phyloP scores from a whole-genome alignment of 1,139 yeast species.

The Yamadazyma membranifaciens region DNA sequence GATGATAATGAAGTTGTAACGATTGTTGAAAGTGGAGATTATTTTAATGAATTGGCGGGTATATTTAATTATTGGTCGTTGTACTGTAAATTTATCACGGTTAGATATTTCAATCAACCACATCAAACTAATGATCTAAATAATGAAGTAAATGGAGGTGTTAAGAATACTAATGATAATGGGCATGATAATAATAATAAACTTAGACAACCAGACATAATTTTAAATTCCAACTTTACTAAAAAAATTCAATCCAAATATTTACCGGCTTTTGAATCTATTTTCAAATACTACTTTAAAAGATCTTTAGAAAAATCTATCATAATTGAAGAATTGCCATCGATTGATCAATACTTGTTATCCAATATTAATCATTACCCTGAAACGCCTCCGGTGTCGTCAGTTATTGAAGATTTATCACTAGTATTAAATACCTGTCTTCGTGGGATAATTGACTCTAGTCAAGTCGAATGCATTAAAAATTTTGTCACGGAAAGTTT shows the following conservation, averaged over 20 bases:
- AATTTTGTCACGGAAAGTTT: conserved; percentile 40
- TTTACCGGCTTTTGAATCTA: conserved; percentile 60
- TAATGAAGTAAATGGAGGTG: background rate
- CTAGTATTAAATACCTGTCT: conserved; percentile 69
- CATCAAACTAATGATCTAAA: conserved; percentile 3
- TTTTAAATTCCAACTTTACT: conserved; percentile 60
- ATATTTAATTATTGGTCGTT: conserved; percentile 86
- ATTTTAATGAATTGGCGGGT: conserved; percentile 67
- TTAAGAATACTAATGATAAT: conserved; percentile 7
- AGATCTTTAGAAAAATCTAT: conserved; percentile 83
- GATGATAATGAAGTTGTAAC: conserved; percentile 36
- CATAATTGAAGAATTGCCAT: conserved; percentile 73
- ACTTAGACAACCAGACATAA: conserved; percentile 49
- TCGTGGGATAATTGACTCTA: conserved; percentile 58
- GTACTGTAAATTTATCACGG: conserved; percentile 72
- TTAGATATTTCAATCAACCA: conserved; percentile 48
- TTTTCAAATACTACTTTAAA: conserved; percentile 67
- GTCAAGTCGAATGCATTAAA: conserved; percentile 54
- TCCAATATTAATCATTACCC: conserved; percentile 22
- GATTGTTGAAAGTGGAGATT: conserved; percentile 47
- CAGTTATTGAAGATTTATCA: conserved; percentile 84
- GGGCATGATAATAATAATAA: background rate
- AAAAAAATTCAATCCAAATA: conserved; percentile 55
- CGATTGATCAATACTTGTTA: conserved; percentile 30
- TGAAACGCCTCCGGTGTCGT: conserved; percentile 69